Percentiles rank a stretch among this genome's conserved stretches.
These are phyloP conservation scores for Xylaria sp. DNA, from an alignment of 2,329 filamentous ascomycete genomes.

Conservation along the genomic window DNA sequence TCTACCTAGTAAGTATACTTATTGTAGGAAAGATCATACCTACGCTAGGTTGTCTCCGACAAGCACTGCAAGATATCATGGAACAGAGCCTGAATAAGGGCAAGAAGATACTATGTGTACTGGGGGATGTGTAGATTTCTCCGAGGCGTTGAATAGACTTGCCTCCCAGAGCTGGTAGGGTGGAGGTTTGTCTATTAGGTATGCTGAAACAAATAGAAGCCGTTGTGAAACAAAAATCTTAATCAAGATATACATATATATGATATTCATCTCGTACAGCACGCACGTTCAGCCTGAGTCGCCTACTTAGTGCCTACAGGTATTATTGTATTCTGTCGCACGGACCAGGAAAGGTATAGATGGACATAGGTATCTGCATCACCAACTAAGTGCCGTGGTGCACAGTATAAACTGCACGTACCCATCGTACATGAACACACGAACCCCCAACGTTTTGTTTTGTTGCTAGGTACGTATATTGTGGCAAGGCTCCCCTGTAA, in stretches of 20 bases:
- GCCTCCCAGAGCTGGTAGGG: no score
- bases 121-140: no score
- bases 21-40: no score
- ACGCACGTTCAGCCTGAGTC: background rate
- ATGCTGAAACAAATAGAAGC: no score
- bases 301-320: background rate
- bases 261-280: background rate
- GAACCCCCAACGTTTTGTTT: slow-evolving; percentile 36
- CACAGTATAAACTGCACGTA: background rate
- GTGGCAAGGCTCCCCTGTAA: slow-evolving; percentile 27
- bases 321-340: background rate
- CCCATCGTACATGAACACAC: slow-evolving; percentile 4
- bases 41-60: background rate
- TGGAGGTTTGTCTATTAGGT: no score
- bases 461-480: slow-evolving; percentile 13
- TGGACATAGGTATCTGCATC: background rate
- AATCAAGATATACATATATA: no score
- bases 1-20: no score
- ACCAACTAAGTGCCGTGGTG: background rate
- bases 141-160: no score
- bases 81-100: no score
- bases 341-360: background rate
- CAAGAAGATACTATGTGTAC: no score
- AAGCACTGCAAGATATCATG: background rate
- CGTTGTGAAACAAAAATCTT: no score